Evolutionary conservation across 495 filamentous ascomycete genomes (phyloP), one percentile per base, ranked within the genome.

Genomic region (Aspergillus heteromorphus): DNA sequence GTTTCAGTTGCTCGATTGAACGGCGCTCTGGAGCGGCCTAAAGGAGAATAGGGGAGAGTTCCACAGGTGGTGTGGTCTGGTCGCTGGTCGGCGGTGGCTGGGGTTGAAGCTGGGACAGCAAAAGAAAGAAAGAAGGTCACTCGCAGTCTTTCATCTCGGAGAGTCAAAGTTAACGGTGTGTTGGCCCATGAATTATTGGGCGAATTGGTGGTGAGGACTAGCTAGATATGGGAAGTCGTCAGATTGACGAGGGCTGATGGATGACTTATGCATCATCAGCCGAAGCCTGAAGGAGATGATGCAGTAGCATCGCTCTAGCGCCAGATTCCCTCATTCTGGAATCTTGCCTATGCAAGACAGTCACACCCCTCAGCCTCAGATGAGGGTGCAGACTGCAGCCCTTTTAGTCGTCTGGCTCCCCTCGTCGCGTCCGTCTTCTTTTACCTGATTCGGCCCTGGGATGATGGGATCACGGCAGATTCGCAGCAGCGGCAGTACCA

Each of bases 41-140:
- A 47, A 47, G 21, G 7, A 53, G 51, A 45, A 53, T 53, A 53
- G 51, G 51, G 29, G 38, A 19, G 20, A 10, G 41, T 42, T 43
- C 29, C 38, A 23, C 31, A 18, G 18, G 41, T 23, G 14, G 17
- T 38, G 34, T 38, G 34, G 34, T 38, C 34, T 13, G 30, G 30
- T 13, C 30, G 30, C 2, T n/a, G 31, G 31, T 4, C 31, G 8
- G 0, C 5, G 38, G 8, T 45, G 50, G 40, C 40, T 45, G 25
- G 40, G 19, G 29, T n/a, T 45, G 20, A 27, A 27, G 23, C 23
- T 27, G 23, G 23, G 23, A 27, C 7, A 27, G 23, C 23, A 27
- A 4, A 7, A 27, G 23, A 3, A 27, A 4, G 23, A 27, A 27
- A 27, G 23, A n/a, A n/a, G n/a, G n/a, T n/a, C n/a, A n/a, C n/a